Evolutionary conservation across 345 rosid genomes (phyloP).

Genomic region (Linum trigynum): DNA sequence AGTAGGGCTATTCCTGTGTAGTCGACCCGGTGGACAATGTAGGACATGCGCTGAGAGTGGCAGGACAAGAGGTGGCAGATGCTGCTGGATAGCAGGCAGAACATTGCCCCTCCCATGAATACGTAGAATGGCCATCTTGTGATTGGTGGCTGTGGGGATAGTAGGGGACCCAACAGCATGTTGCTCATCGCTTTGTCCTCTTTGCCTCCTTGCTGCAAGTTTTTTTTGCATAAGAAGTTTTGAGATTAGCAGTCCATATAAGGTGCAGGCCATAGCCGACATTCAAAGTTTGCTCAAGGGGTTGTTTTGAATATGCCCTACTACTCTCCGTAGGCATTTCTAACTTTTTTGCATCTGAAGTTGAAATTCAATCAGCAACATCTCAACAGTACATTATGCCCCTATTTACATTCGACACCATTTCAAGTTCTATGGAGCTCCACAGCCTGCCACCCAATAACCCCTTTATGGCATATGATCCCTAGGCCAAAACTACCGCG

Average conservation of each 20-base stretch:
- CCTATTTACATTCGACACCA: no score
- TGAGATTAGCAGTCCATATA: constrained; percentile 11
- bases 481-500: no score
- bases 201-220: constrained; percentile 10
- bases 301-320: neutral
- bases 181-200: constrained; percentile 67
- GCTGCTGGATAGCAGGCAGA: constrained; percentile 86
- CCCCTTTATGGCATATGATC: no score
- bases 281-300: neutral
- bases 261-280: neutral
- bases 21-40: constrained; percentile 86
- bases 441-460: no score
- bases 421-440: no score
- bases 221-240: neutral
- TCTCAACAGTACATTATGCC: no score
- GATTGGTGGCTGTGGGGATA: constrained; percentile 43
- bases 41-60: constrained; percentile 67
- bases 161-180: constrained; percentile 49
- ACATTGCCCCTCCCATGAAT: constrained; percentile 91
- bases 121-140: constrained; percentile 90
- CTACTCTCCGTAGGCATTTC: neutral
- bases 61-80: constrained; percentile 81
- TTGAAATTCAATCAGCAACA: neutral
- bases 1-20: constrained; percentile 85
- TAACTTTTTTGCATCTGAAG: neutral